A percentile compares a stretch with the other conserved stretches of the same genome.
These are phyloP conservation scores for Colletotrichum euphorbiae DNA, from an alignment of 2,329 filamentous ascomycete genomes.

Conservation along the genomic window DNA sequence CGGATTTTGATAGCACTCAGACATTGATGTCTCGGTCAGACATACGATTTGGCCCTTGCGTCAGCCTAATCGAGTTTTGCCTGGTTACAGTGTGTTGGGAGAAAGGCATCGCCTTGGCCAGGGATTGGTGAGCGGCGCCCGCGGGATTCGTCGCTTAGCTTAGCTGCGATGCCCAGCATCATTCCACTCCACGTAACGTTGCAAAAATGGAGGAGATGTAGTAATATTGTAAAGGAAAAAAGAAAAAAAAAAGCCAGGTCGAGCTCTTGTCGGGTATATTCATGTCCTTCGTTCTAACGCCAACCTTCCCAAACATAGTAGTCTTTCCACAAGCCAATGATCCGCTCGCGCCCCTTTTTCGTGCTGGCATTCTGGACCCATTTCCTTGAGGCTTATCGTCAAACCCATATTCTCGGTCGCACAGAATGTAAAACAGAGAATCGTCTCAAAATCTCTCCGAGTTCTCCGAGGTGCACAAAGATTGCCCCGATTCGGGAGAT, in stretches of 20 bases:
- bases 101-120: background rate
- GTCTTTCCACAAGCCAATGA: background rate
- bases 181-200: slow-evolving; percentile 1
- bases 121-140: background rate
- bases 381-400: background rate
- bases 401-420: background rate
- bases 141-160: background rate
- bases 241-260: background rate
- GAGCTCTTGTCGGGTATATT: slow-evolving; percentile 31
- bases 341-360: background rate
- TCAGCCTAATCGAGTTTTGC: background rate
- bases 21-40: slow-evolving; percentile 7
- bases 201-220: background rate
- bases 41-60: slow-evolving; percentile 11
- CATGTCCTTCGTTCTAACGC: slow-evolving; percentile 22
- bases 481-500: too few species aligned
- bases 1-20: background rate
- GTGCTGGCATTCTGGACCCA: background rate
- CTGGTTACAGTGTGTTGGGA: background rate
- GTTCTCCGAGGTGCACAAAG: too few species aligned
- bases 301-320: background rate
- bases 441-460: too few species aligned
- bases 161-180: background rate
- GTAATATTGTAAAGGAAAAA: background rate
- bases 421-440: slow-evolving; percentile 1